Evolutionary conservation across 805 yeast genomes (phyloP).

Genomic region (Candida maesae): DNA sequence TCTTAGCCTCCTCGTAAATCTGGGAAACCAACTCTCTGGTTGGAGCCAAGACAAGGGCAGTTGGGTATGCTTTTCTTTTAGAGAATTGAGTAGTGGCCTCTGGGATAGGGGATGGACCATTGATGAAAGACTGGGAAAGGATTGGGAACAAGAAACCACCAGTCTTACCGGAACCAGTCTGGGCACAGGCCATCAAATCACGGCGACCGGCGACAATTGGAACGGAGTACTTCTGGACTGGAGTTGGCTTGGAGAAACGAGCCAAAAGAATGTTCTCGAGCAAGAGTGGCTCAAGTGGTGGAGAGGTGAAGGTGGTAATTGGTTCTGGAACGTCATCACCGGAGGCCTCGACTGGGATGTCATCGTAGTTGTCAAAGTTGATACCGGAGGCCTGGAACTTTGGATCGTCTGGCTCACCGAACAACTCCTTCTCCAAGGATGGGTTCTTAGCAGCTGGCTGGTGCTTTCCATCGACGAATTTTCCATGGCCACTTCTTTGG

Average conservation of each 20-base stretch:
- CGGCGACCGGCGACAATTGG: constrained; percentile 87
- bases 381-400: constrained; percentile 90
- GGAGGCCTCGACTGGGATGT: constrained; percentile 96
- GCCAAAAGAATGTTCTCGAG: constrained; percentile 85
- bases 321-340: constrained; percentile 96
- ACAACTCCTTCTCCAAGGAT: constrained; percentile 71
- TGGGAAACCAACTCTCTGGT: constrained; percentile 98
- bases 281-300: constrained; percentile 84
- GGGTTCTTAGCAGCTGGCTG: constrained; percentile 73
- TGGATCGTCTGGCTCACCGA: constrained; percentile 69
- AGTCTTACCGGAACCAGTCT: constrained; percentile 99
- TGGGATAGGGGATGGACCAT: constrained; percentile 73
- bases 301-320: constrained; percentile 78
- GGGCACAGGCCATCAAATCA: constrained; percentile 97
- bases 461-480: constrained; percentile 84
- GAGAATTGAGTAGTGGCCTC: constrained; percentile 45
- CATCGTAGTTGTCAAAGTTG: constrained; percentile 97
- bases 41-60: constrained; percentile 95
- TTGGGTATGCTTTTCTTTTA: constrained; percentile 84
- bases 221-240: constrained; percentile 90
- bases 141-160: constrained; percentile 99
- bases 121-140: constrained; percentile 80
- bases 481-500: constrained; percentile 55
- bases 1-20: constrained; percentile 92
- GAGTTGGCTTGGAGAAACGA: constrained; percentile 94